These are phyloP conservation scores for Reticulascus tulasneorum DNA, from an alignment of 2,329 filamentous ascomycete species.

Conservation along the genomic window DNA sequence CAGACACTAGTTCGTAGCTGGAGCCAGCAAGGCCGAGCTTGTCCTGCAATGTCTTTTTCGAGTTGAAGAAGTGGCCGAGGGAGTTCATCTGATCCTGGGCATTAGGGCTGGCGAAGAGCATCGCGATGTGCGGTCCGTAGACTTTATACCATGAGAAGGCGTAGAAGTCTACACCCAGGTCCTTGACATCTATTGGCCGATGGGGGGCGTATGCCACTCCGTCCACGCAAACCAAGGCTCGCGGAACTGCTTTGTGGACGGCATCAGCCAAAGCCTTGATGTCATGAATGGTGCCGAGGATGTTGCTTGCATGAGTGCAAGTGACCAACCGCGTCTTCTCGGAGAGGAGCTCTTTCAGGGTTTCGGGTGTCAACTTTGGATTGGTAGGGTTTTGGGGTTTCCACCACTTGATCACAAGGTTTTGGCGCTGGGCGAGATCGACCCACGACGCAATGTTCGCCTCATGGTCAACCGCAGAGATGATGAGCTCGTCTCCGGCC, in stretches of 20 bases:
- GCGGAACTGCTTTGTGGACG: constrained; percentile 44
- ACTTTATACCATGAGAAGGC: constrained; percentile 82
- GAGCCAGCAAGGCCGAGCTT: constrained; percentile 66
- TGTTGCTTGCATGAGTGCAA: constrained; percentile 71
- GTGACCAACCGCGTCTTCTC: constrained; percentile 65
- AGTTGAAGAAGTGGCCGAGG: constrained; percentile 65
- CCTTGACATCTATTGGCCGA: constrained; percentile 63
- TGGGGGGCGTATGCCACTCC: constrained; percentile 76
- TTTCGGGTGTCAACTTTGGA: constrained; percentile 54
- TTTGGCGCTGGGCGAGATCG: constrained; percentile 57
- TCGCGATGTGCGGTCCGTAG: constrained; percentile 70
- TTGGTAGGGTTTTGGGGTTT: constrained; percentile 41
- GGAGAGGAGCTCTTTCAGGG: constrained; percentile 56
- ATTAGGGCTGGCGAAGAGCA: constrained; percentile 60
- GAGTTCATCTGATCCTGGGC: constrained; percentile 54
- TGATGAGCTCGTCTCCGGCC: constrained; percentile 61
- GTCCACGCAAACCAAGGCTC: constrained; percentile 66
- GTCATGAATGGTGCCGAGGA: constrained; percentile 68
- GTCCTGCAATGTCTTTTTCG: constrained; percentile 53
- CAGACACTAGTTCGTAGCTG: constrained; percentile 66
- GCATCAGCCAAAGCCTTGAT: constrained; percentile 50
- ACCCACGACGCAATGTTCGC: constrained; percentile 74
- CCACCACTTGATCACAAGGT: constrained; percentile 69
- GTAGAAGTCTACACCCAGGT: constrained; percentile 70
- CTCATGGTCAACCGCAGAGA: constrained; percentile 73